Percentiles rank a stretch among this genome's conserved stretches.
phyloP scores from a whole-genome alignment of 371 early-diverging fungal genomes.

The Rhizomucor miehei region DNA sequence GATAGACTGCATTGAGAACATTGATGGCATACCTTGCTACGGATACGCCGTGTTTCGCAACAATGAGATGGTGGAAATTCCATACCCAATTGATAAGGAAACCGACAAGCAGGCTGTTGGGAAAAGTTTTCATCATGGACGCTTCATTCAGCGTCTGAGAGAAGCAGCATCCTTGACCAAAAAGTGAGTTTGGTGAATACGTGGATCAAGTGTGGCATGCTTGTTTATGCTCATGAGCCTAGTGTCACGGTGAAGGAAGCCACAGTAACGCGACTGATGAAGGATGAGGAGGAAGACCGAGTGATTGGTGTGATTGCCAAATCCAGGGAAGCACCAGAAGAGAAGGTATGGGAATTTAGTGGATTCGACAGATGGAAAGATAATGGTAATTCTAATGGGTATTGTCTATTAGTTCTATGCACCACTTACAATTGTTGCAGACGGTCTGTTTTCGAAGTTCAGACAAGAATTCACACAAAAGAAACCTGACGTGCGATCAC shows the following conservation, averaged over 20 bases:
- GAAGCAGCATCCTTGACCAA: constrained; percentile 58
- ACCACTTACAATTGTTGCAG: constrained; percentile 45
- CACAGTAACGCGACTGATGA: constrained; percentile 60
- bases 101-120: constrained; percentile 58
- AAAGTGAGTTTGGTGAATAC: constrained; percentile 39
- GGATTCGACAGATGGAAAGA: not conserved
- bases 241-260: constrained; percentile 77
- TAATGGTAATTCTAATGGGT: not conserved
- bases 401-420: constrained; percentile 39
- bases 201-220: not conserved
- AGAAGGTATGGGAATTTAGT: constrained; percentile 11
- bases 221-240: not conserved
- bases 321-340: constrained; percentile 21
- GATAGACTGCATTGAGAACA: constrained; percentile 74
- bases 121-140: constrained; percentile 91
- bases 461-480: constrained; percentile 66
- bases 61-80: constrained; percentile 55
- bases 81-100: constrained; percentile 52
- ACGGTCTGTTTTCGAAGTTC: constrained; percentile 95
- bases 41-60: constrained; percentile 82
- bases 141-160: constrained; percentile 85
- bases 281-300: constrained; percentile 33
- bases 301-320: constrained; percentile 53
- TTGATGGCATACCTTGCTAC: constrained; percentile 82
- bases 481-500: constrained; percentile 57